A percentile compares a stretch with the other conserved stretches of the same genome.
Conservation (phyloP, 2,329 filamentous ascomycete genomes). For the Xylaria hypoxylon region DNA sequence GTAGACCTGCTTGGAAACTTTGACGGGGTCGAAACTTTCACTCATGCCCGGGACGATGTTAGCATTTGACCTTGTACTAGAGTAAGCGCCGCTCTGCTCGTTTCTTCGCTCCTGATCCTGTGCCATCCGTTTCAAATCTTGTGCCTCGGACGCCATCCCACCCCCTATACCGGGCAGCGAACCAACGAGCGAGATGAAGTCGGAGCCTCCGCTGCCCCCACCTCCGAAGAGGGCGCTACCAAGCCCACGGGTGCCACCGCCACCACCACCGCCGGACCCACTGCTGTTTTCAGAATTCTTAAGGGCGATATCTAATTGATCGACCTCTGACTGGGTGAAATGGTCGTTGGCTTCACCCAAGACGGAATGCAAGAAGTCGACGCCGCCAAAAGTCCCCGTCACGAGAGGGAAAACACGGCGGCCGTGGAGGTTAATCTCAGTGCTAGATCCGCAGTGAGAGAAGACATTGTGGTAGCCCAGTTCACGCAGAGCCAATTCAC, state of each 20-base stretch:
- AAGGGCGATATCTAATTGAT: conserved; percentile 80
- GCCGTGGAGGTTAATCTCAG: conserved; percentile 74
- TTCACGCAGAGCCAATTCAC: conserved; percentile 80
- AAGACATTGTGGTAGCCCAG: conserved; percentile 77
- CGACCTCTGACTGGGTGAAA: conserved; percentile 86
- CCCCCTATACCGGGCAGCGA: conserved; percentile 79
- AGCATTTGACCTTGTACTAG: conserved; percentile 57
- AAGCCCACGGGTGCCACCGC: conserved; percentile 56
- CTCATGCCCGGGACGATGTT: conserved; percentile 80
- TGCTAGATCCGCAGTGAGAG: conserved; percentile 75
- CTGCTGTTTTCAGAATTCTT: conserved; percentile 71
- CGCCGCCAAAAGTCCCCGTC: conserved; percentile 81
- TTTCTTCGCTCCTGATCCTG: conserved; percentile 68
- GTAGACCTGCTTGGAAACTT: conserved; percentile 85
- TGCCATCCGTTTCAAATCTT: conserved; percentile 70
- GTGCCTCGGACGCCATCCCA: conserved; percentile 74
- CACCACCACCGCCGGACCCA: conserved; percentile 52
- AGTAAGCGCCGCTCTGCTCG: conserved; percentile 46
- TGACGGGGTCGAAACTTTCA: conserved; percentile 79
- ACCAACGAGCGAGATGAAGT: conserved; percentile 78
- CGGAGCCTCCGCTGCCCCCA: conserved; percentile 53
- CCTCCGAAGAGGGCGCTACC: conserved; percentile 52
- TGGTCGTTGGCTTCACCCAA: conserved; percentile 82
- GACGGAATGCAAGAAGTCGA: conserved; percentile 86
- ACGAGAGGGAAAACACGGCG: conserved; percentile 79